Evolutionary conservation across 495 filamentous ascomycete genomes (phyloP), one percentile per base, ranked within the genome.

Genomic region (Aspergillus campestris): DNA sequence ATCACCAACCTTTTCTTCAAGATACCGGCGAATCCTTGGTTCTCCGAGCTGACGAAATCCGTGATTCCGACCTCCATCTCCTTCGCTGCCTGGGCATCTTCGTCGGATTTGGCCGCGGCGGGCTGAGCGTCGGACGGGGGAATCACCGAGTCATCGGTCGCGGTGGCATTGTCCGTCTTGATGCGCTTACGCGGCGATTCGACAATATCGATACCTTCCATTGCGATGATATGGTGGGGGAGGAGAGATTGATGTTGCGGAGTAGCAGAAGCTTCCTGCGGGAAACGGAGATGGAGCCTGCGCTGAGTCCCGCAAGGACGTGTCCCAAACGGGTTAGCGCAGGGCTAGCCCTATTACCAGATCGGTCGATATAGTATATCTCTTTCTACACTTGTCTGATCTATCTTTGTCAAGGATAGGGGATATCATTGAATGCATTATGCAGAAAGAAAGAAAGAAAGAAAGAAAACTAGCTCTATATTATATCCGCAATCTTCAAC

Each of bases 11-110:
- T 70, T 52, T 80, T 75, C 61, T 83, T 83, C 46, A 81, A 40
- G 24, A 73, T 66, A 7, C 78, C 79, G 2, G 64, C 58, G 45
- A 81, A 82, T 5, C 77, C 73, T 30, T 63, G 62, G 31, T 66
- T 68, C 18, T 68, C 55, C 3, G 57, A 48, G 42, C 68, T 75
- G 13, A 81, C 74, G 49, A 72, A 79, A 48, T 74, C 67, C 5
- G 70, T 70, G 45, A 83, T 81, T 8, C 79, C 79, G 42, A 77
- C 76, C 31, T 72, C 61, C 8, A 53, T 48, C 52, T 82, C 79
- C 45, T 70, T 71, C 45, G 47, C 44, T 40, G 54, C 38, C 40
- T 67, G 66, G 6, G 57, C 57, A 50, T 67, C 59, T 34, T 53
- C 47, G 31, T 37, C 42, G 37, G 35, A 37, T 27, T 31, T 42